These are phyloP conservation scores for Daedaleopsis sinensis DNA, from an alignment of 768 basidiomycete genomes.

Conservation along the genomic window DNA sequence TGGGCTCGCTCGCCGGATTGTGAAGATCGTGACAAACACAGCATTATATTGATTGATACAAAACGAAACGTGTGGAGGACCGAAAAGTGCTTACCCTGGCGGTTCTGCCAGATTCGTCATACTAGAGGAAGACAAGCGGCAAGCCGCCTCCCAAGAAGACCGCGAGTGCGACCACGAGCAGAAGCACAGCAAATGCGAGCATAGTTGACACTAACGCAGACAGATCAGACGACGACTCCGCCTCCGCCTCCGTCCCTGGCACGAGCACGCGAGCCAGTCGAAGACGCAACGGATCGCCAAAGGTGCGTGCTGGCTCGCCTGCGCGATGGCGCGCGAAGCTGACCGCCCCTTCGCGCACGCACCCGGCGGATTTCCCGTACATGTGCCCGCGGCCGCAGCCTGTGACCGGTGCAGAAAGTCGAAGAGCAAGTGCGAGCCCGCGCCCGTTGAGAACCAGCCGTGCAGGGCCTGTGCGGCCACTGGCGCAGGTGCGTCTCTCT, in stretches of 20 bases:
- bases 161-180: not conserved
- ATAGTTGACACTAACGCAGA: no score
- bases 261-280: not conserved
- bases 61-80: no score
- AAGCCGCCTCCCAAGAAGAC: not conserved
- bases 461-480: constrained; percentile 55
- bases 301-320: constrained; percentile 2
- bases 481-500: constrained; percentile 36
- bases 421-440: constrained; percentile 83
- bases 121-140: not conserved
- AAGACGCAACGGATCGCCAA: constrained; percentile 17
- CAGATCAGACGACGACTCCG: constrained; percentile 8
- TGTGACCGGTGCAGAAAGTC: constrained; percentile 89
- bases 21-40: no score
- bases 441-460: constrained; percentile 67
- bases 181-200: no score
- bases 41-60: no score
- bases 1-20: no score
- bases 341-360: no score
- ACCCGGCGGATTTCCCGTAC: no score
- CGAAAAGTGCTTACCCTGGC: no score
- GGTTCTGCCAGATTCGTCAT: no score
- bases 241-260: no score
- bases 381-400: constrained; percentile 44
- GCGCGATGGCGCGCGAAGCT: no score